Base-by-base conservation (phyloP, 2,329 filamentous ascomycete genomes). In the Monilinia laxa region DNA sequence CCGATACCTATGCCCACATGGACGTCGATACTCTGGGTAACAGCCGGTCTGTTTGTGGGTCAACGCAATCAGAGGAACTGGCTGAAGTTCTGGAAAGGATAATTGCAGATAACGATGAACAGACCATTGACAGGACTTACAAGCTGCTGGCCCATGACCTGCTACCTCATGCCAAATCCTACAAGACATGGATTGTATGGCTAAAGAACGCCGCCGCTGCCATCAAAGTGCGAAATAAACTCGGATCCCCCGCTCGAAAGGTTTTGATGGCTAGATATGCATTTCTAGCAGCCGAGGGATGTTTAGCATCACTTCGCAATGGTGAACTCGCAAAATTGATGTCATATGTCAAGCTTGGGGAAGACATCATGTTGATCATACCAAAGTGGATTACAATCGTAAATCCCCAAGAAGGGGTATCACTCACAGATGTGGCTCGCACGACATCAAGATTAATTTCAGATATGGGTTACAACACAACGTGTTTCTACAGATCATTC, bases 401-500 rank as follows among this genome's bases (percentile, higher is more conserved):
- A 16, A 63, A 40, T 9, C 35, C 60, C 12, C 47, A 54, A 40
- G 16, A 42, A 4, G 49, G 16, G 2, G 0, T 18, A 23, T n/a
- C n/a, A 7, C 45, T 11, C 2, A 31, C 7, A 11, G 45, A 62
- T 25, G 20, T 20, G n/a, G 58, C 58, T 20, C 58, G 45, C 18
- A 62, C 45, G 31, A 38, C n/a, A 14, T 62, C 31, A 20, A 62
- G 58, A 6, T 62, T 62, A 10, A 51, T 62, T 25, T 62, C 58
- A 9, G 58, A 62, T 4, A n/a, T 62, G 47, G 45, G 58, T 12
- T 62, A 62, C 31, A 62, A 51, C n/a, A 51, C 58, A 12, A 62
- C 58, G 31, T 51, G 47, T 25, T 62, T 62, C 12, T 25, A 62
- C 10, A n/a, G 58, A 5, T 38, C 47, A 1, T 62, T 62, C 20